Conservation (phyloP, 1,284 basidiomycete species). For the Rhodotorula sp. region DNA sequence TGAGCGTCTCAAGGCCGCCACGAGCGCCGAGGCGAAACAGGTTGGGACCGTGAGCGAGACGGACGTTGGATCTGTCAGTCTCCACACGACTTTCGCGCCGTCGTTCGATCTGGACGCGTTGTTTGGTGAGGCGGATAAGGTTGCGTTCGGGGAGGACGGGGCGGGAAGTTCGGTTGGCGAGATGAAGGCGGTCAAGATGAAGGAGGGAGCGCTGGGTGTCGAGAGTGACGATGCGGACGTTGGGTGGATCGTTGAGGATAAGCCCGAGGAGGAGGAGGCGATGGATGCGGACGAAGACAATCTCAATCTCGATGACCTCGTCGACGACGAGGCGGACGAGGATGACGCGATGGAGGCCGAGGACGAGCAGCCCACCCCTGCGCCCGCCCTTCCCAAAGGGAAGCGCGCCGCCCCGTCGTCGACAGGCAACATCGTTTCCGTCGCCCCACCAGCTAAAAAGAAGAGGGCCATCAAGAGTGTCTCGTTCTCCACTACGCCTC, state of each 20-base stretch:
- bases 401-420: constrained; percentile 12
- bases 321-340: constrained; percentile 33
- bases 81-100: constrained; percentile 63
- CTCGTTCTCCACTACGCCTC: constrained; percentile 39
- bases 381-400: constrained; percentile 14
- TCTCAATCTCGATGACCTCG: constrained; percentile 19
- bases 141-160: constrained; percentile 64
- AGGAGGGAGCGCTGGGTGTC: constrained; percentile 38
- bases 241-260: constrained; percentile 28
- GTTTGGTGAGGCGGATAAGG: constrained; percentile 70
- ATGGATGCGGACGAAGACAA: constrained; percentile 17
- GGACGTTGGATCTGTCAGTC: constrained; percentile 72
- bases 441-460: constrained; percentile 41
- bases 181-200: constrained; percentile 39
- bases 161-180: constrained; percentile 47
- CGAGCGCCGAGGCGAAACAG: constrained; percentile 49
- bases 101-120: constrained; percentile 72
- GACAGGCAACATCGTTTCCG: constrained; percentile 38
- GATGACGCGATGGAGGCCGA: constrained; percentile 32
- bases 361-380: constrained; percentile 25
- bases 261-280: constrained; percentile 15
- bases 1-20: constrained; percentile 55
- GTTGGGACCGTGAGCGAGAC: constrained; percentile 64
- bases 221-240: constrained; percentile 38
- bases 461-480: constrained; percentile 27